Conservation (phyloP, 257 asterid species). For the Solanum etuberosum region DNA sequence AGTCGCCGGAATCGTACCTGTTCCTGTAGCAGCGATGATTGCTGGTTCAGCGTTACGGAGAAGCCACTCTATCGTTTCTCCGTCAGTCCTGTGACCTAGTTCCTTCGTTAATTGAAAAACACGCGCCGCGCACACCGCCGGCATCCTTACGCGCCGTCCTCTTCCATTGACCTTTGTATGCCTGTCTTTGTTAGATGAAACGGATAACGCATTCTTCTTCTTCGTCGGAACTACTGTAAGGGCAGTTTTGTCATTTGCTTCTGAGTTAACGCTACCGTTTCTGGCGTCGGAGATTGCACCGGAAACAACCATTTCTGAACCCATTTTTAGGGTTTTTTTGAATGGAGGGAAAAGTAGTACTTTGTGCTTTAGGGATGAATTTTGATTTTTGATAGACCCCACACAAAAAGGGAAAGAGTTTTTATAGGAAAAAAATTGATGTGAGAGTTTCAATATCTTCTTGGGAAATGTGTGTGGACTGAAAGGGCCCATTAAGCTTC, state of each 20-base stretch:
- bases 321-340: not conserved
- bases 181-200: constrained; percentile 34
- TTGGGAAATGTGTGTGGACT: not conserved
- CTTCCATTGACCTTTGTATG: constrained; percentile 86
- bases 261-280: not conserved
- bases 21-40: constrained; percentile 55
- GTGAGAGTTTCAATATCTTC: not conserved
- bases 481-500: not conserved
- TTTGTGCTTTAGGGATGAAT: not conserved
- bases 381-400: not conserved
- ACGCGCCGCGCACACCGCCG: constrained; percentile 70
- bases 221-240: not conserved
- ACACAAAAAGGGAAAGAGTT: not conserved
- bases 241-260: not conserved
- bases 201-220: not conserved
- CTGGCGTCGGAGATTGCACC: not conserved
- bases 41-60: constrained; percentile 61
- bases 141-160: constrained; percentile 80
- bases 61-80: constrained; percentile 86
- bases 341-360: not conserved
- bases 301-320: constrained; percentile 2
- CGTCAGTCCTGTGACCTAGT: constrained; percentile 67
- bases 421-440: not conserved
- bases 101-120: constrained; percentile 75
- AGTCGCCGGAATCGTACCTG: constrained; percentile 45